Conservation (phyloP, 805 yeast species). For the Metschnikowia noctiluminum region DNA sequence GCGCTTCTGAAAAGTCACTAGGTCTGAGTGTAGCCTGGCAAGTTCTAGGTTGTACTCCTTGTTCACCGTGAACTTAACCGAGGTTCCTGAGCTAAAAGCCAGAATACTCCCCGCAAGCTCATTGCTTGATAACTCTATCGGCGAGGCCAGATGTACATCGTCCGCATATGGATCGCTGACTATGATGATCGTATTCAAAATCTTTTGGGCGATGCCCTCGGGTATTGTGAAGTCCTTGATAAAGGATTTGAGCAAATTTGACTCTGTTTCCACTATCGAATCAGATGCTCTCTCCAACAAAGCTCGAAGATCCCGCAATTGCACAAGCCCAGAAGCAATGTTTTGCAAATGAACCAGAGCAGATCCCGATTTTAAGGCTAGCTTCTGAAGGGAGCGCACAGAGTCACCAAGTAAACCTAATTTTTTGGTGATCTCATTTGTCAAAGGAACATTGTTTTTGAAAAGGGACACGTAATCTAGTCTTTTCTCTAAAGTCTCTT, state of each 20-base stretch:
- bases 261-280: conserved; percentile 20
- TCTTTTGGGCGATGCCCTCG: conserved; percentile 36
- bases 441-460: conserved; percentile 21
- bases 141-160: no score
- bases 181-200: conserved; percentile 23
- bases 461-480: conserved; percentile 35
- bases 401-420: conserved; percentile 54
- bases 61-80: conserved; percentile 29
- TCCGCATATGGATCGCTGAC: conserved; percentile 1
- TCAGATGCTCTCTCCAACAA: conserved; percentile 17
- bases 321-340: conserved; percentile 31
- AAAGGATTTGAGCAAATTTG: conserved; percentile 20
- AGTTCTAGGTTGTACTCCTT: conserved; percentile 32
- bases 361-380: conserved; percentile 35
- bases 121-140: background rate
- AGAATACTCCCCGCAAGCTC: background rate
- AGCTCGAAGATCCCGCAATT: conserved; percentile 14
- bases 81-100: background rate
- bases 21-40: conserved; percentile 29
- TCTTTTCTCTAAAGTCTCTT: conserved; percentile 52
- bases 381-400: conserved; percentile 55
- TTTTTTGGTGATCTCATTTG: conserved; percentile 25
- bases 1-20: conserved; percentile 22
- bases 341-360: conserved; percentile 27
- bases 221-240: conserved; percentile 37